Evolutionary conservation across 2,329 filamentous ascomycete genomes (phyloP).

Genomic region (Neopestalotiopsis sp.): DNA sequence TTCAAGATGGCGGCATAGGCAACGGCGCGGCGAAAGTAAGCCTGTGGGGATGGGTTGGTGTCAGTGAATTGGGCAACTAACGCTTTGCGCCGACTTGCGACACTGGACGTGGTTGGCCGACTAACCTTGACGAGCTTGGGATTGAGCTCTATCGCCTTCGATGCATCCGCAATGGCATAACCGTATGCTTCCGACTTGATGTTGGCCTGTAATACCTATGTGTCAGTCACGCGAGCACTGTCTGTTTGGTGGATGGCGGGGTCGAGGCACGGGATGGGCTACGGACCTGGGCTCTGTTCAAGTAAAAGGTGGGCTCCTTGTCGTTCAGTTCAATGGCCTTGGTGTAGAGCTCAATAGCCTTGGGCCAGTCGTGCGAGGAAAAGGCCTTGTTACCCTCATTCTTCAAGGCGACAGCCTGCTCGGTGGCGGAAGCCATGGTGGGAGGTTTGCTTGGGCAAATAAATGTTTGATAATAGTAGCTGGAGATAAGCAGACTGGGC

Average conservation of each 20-base stretch:
- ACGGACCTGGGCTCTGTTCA: conserved; percentile 90
- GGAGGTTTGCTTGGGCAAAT: background rate
- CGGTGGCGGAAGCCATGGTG: conserved; percentile 49
- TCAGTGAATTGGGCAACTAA: background rate
- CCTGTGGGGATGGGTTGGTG: conserved; percentile 54
- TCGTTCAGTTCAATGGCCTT: conserved; percentile 86
- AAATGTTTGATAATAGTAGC: background rate
- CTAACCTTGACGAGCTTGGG: conserved; percentile 83
- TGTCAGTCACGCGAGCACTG: conserved; percentile 53
- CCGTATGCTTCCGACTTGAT: conserved; percentile 97
- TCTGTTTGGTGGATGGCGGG: conserved; percentile 22
- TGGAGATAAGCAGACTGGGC: background rate
- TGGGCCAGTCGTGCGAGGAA: conserved; percentile 81
- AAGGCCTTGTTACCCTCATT: conserved; percentile 96
- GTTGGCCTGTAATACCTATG: conserved; percentile 67
- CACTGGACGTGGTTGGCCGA: background rate
- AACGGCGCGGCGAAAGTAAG: conserved; percentile 91
- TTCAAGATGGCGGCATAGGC: conserved; percentile 90
- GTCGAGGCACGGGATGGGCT: conserved; percentile 12
- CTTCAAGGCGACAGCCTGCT: conserved; percentile 84
- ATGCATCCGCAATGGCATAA: conserved; percentile 88
- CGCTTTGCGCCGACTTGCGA: background rate
- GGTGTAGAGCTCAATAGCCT: conserved; percentile 82
- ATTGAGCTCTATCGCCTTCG: conserved; percentile 89
- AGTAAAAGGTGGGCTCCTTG: conserved; percentile 87